phyloP scores from a whole-genome alignment of 2,329 filamentous ascomycete genomes.

The Cladobotryum mycophilum region DNA sequence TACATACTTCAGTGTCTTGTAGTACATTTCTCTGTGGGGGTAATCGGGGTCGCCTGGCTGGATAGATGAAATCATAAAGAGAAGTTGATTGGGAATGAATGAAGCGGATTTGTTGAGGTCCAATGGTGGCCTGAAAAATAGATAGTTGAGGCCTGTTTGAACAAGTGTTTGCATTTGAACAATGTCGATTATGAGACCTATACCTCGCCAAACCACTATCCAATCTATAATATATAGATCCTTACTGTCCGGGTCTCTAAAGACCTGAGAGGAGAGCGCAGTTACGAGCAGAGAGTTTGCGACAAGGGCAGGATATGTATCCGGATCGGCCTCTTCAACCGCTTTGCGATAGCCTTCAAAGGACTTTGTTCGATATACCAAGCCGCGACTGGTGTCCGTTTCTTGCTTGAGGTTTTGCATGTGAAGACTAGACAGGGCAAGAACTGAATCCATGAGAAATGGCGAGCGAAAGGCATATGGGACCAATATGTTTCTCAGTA shows the following conservation, averaged over 20 bases:
- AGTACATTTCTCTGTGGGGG: constrained; percentile 34
- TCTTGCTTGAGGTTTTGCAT: constrained; percentile 36
- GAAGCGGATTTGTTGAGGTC: constrained; percentile 36
- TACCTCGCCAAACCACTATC: constrained; percentile 51
- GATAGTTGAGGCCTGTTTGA: constrained; percentile 37
- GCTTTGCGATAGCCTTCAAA: constrained; percentile 47
- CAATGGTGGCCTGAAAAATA: constrained; percentile 45
- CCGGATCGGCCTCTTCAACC: constrained; percentile 39
- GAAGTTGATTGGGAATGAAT: constrained; percentile 41
- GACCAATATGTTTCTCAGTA: constrained; percentile 42
- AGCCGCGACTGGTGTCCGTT: constrained; percentile 33
- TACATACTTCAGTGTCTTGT: constrained; percentile 41
- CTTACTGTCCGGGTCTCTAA: constrained; percentile 40
- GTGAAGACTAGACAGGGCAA: constrained; percentile 46
- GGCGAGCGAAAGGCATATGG: constrained; percentile 45
- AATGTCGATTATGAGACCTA: constrained; percentile 39
- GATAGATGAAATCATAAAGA: constrained; percentile 45
- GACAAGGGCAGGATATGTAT: constrained; percentile 44
- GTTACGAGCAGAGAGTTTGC: constrained; percentile 46
- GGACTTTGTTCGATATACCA: constrained; percentile 42
- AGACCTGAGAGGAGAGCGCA: constrained; percentile 43
- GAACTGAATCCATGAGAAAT: constrained; percentile 50
- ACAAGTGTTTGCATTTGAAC: constrained; percentile 22
- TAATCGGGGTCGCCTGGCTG: constrained; percentile 36
- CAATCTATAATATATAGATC: constrained; percentile 49